Percentiles rank a stretch among this genome's conserved stretches.
Evolutionary conservation across 139 green algal genomes (phyloP).

Genomic region (Coelastrella sp.): DNA sequence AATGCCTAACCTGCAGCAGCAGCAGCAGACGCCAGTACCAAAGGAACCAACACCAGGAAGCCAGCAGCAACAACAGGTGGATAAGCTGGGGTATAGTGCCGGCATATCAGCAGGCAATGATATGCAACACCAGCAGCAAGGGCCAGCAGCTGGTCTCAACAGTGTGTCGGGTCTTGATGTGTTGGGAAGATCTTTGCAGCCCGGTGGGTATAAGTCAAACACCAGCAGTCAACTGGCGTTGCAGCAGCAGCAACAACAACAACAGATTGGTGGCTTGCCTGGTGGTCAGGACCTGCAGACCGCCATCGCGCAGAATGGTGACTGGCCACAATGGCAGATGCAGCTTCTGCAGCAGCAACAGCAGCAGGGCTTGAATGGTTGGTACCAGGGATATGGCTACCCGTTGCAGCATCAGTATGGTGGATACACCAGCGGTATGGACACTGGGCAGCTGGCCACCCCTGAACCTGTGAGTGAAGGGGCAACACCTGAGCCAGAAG

Average conservation of each 20-base stretch:
- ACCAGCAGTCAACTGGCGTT: background rate
- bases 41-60: background rate
- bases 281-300: background rate
- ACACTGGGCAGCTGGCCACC: background rate
- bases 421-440: background rate
- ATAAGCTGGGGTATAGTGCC: too few relatives aligned
- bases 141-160: conserved; percentile 6
- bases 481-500: background rate
- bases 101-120: background rate
- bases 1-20: background rate
- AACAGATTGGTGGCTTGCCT: background rate
- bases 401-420: background rate
- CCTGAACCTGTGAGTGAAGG: conserved; percentile 14
- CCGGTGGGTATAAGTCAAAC: background rate
- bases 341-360: conserved; percentile 35
- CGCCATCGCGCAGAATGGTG: background rate
- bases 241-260: background rate
- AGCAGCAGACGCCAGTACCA: background rate
- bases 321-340: conserved; percentile 2
- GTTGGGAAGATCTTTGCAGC: background rate
- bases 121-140: conserved; percentile 14
- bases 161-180: conserved; percentile 21
- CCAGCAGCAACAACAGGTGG: background rate
- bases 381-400: background rate
- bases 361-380: background rate